Percentiles rank a stretch among this genome's conserved stretches.
Evolutionary conservation across 2,329 filamentous ascomycete genomes (phyloP).

Genomic region (Trichoderma oligosporum): DNA sequence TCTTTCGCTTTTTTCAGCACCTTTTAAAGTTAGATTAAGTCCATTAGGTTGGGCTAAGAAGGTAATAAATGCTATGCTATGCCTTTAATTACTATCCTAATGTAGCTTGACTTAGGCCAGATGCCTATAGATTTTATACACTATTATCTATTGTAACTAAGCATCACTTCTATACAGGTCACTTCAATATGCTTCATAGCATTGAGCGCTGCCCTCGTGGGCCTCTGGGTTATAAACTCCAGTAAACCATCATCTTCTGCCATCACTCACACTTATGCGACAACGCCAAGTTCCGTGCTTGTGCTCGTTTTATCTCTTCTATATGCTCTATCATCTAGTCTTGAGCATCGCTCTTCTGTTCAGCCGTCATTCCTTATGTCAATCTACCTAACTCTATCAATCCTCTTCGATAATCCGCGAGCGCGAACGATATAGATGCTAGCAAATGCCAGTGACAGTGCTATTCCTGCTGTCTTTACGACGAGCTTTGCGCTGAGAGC

Average conservation of each 20-base stretch:
- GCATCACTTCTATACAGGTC: background rate
- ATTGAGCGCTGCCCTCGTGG: conserved; percentile 11
- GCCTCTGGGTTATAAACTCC: background rate
- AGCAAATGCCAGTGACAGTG: background rate
- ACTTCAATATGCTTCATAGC: conserved; percentile 10
- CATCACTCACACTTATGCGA: background rate
- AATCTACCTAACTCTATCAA: conserved; percentile 20
- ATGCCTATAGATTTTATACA: too few species aligned
- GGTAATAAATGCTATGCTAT: background rate
- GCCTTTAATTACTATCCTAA: too few species aligned
- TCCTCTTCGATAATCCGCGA: conserved; percentile 22
- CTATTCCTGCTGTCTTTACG: conserved; percentile 23
- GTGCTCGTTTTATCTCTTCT: background rate
- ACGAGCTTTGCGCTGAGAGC: conserved; percentile 19
- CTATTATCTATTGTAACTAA: background rate
- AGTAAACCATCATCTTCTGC: background rate
- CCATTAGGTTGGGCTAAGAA: conserved; percentile 8
- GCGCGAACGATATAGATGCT: conserved; percentile 23
- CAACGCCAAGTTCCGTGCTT: conserved; percentile 2
- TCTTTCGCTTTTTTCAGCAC: background rate
- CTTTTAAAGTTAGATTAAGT: conserved; percentile 1
- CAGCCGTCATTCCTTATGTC: conserved; percentile 22
- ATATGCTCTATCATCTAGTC: conserved; percentile 1
- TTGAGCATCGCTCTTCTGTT: conserved; percentile 18
- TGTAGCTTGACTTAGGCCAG: too few species aligned